These are phyloP conservation scores for Juglanconis sp. DNA, from an alignment of 2,329 filamentous ascomycete species.

Conservation along the genomic window DNA sequence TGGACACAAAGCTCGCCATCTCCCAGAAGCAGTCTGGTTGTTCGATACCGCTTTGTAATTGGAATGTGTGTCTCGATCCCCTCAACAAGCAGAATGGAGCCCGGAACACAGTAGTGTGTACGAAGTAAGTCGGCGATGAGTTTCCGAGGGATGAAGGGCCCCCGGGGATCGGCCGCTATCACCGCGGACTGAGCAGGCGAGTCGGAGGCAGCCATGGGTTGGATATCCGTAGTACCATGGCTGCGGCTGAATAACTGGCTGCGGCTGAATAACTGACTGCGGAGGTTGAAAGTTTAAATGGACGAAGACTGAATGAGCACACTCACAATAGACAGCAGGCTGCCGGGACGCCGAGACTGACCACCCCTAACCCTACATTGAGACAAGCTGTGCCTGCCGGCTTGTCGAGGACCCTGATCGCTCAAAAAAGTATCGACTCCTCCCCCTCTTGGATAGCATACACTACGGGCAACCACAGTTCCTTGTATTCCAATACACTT, in stretches of 20 bases:
- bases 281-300: background rate
- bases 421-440: background rate
- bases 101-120: slow-evolving; percentile 44
- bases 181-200: slow-evolving; percentile 13
- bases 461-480: background rate
- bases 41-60: slow-evolving; percentile 34
- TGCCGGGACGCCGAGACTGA: background rate
- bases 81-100: slow-evolving; percentile 47
- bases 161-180: slow-evolving; percentile 22
- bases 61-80: slow-evolving; percentile 19
- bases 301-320: too few relatives aligned
- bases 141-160: slow-evolving; percentile 31
- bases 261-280: background rate
- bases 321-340: background rate
- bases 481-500: background rate
- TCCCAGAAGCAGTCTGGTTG: slow-evolving; percentile 46
- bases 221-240: background rate
- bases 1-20: slow-evolving; percentile 55
- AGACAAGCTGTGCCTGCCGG: background rate
- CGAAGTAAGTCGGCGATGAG: slow-evolving; percentile 47
- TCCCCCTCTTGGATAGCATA: background rate
- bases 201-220: slow-evolving; percentile 7
- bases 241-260: background rate
- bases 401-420: background rate
- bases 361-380: background rate